Evolutionary conservation across 2,329 filamentous ascomycete species (phyloP).

Genomic region (Pyrenophora teres): DNA sequence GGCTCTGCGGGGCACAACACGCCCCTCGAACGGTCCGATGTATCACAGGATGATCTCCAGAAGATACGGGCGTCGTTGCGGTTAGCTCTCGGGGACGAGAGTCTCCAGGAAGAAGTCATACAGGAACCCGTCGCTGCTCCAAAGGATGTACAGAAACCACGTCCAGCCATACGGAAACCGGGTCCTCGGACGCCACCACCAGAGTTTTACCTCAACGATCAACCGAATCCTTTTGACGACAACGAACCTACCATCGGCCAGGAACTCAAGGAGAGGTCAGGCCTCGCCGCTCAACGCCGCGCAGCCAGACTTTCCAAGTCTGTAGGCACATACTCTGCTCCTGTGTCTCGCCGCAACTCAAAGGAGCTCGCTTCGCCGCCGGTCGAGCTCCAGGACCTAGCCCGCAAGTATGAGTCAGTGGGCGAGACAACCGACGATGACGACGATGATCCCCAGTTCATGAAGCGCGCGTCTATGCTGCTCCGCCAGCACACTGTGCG

Average conservation of each 20-base stretch:
- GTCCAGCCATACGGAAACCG: slow-evolving; percentile 35
- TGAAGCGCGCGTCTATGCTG: slow-evolving; percentile 50
- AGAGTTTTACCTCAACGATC: slow-evolving; percentile 41
- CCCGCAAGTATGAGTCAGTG: slow-evolving; percentile 23
- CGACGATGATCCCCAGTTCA: slow-evolving; percentile 39
- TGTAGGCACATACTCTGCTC: slow-evolving; percentile 44
- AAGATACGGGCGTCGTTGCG: slow-evolving; percentile 44
- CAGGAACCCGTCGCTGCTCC: too few relatives aligned
- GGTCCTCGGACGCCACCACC: slow-evolving; percentile 37
- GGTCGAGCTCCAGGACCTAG: slow-evolving; percentile 23
- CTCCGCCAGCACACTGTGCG: slow-evolving; percentile 41
- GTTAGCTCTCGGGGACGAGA: slow-evolving; percentile 39
- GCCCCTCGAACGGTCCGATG: slow-evolving; percentile 36
- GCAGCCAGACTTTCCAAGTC: slow-evolving; percentile 43
- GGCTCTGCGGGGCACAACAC: slow-evolving; percentile 38
- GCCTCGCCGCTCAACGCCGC: slow-evolving; percentile 41
- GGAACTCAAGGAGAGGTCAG: slow-evolving; percentile 39
- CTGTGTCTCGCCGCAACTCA: slow-evolving; percentile 43
- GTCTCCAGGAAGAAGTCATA: slow-evolving; percentile 23
- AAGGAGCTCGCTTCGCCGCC: slow-evolving; percentile 35
- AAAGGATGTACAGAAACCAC: neutral
- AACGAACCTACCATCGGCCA: slow-evolving; percentile 19
- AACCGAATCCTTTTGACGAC: slow-evolving; percentile 43
- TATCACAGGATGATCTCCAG: slow-evolving; percentile 41
- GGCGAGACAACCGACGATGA: slow-evolving; percentile 30